Base-by-base conservation (phyloP, 2,329 filamentous ascomycete genomes). In the Arachnomyces sp. region DNA sequence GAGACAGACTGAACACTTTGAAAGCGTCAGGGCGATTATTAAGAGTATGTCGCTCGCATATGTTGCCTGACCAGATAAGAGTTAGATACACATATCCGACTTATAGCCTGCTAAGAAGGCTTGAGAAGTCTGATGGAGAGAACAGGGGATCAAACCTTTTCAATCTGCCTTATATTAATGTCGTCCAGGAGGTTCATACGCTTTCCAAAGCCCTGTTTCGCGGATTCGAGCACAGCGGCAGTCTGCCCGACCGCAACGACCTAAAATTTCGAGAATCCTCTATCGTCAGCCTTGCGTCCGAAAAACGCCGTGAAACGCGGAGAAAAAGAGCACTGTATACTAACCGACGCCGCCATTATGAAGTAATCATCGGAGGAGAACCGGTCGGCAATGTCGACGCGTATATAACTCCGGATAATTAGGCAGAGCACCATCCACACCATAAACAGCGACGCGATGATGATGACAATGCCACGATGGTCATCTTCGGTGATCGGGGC, bases 41-140 rank as follows among this genome's bases (percentile, higher is more conserved):
- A 46, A 48, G 11, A 48, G 37, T 7, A 48, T 43, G 20, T 44
- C 46, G 11, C 46, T 40, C 11, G 39, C 44, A 34, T 44, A 44
- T 13, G 39, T 42, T 3, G 42, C 30, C 46, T 48, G 30, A n/a
- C n/a, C n/a, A n/a, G n/a, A n/a, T n/a, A n/a, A n/a, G n/a, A n/a
- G n/a, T n/a, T 4, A 4, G n/a, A 9, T n/a, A n/a, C n/a, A n/a
- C n/a, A n/a, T n/a, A n/a, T n/a, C n/a, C n/a, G n/a, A n/a, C n/a
- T 13, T 25, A 14, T 16, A 6, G 32, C 16, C 29, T 29, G n/a
- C n/a, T 17, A 7, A 15, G 11, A 15, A 6, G 16, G 30, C 8
- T 34, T 33, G 13, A 11, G 7, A 25, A 20, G 17, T 14, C 16
- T n/a, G 4, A 3, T 13, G 6, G 12, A 11, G 7, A 30, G 6